phyloP scores from a whole-genome alignment of 768 basidiomycete genomes.

The Boletus bicolor region DNA sequence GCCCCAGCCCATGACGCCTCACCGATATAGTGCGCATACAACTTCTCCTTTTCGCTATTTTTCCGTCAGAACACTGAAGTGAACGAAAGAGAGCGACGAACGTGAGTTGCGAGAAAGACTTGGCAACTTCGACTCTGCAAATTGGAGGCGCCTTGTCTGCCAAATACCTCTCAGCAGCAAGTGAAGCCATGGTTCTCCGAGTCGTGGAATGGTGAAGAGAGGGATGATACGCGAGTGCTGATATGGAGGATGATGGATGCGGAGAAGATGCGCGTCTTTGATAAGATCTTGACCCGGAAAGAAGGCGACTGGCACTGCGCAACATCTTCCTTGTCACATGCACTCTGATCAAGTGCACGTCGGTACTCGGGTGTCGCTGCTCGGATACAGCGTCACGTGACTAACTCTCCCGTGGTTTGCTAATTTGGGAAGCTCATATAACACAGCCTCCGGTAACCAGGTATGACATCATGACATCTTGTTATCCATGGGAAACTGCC shows the following conservation, averaged over 20 bases:
- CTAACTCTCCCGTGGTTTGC: too few relatives aligned
- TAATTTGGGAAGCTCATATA: too few relatives aligned
- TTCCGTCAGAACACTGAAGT: not conserved
- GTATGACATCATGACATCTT: too few relatives aligned
- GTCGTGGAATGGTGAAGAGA: not conserved
- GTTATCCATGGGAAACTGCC: too few relatives aligned
- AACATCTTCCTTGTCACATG: conserved; percentile 2
- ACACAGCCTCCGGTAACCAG: too few relatives aligned
- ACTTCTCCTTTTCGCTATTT: conserved; percentile 67
- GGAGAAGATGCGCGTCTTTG: conserved; percentile 1
- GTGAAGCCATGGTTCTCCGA: conserved; percentile 33
- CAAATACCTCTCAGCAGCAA: conserved; percentile 57
- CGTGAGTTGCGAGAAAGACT: conserved; percentile 70
- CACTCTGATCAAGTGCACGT: not conserved
- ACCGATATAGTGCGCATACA: conserved; percentile 71
- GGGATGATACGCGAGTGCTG: not conserved
- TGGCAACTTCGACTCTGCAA: conserved; percentile 65
- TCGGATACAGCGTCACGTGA: conserved; percentile 1
- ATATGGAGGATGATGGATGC: conserved; percentile 11
- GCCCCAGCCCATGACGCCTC: conserved; percentile 82
- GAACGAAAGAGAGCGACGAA: conserved; percentile 23
- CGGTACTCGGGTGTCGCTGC: conserved; percentile 9
- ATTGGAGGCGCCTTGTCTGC: conserved; percentile 77
- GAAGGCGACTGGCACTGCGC: conserved; percentile 4
- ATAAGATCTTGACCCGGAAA: conserved; percentile 12